phyloP scores from a whole-genome alignment of 306 rosid genomes.

The Ormosia emarginata region DNA sequence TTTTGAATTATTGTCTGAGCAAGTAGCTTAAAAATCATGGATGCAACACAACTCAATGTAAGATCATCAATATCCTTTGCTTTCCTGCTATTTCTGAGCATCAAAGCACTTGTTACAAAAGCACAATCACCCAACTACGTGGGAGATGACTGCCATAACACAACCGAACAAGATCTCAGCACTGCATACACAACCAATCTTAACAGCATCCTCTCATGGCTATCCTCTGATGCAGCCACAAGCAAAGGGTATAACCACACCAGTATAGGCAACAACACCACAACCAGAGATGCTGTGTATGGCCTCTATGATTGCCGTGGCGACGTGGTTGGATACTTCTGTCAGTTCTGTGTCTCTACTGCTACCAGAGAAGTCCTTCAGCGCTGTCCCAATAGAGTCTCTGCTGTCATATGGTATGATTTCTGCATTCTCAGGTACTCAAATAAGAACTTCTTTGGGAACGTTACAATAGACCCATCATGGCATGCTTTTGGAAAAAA shows the following conservation, averaged over 20 bases:
- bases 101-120: background rate
- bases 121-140: slow-evolving; percentile 1
- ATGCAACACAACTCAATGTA: background rate
- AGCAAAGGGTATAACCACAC: background rate
- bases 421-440: background rate
- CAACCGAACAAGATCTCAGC: background rate
- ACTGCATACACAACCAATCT: slow-evolving; percentile 15
- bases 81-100: background rate
- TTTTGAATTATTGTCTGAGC: background rate
- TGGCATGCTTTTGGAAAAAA: background rate
- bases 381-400: background rate
- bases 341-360: slow-evolving; percentile 21
- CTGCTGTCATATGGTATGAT: slow-evolving; percentile 25
- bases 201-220: background rate
- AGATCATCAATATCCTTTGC: background rate
- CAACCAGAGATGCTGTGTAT: background rate
- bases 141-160: background rate
- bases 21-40: background rate
- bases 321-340: background rate
- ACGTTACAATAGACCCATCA: background rate
- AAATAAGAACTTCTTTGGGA: background rate
- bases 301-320: slow-evolving; percentile 10
- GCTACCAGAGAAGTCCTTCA: background rate
- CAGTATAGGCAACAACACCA: background rate
- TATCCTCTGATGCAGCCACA: background rate